Conservation (phyloP, 768 basidiomycete genomes). For the Boletus pseudo-olivaceus region DNA sequence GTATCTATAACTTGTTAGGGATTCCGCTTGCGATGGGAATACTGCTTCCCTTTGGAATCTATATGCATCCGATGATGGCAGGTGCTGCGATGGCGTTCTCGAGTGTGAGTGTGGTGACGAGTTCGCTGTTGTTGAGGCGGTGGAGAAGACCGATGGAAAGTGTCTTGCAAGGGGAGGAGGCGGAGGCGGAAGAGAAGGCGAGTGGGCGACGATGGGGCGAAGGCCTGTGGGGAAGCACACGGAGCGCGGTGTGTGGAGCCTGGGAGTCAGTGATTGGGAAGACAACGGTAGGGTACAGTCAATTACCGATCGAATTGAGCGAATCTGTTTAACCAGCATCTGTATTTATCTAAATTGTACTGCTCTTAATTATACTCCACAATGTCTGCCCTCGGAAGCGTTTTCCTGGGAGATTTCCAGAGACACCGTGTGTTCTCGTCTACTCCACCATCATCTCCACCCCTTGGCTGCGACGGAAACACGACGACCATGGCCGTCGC, state of each 20-base stretch:
- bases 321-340: slow-evolving; percentile 25
- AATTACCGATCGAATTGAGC: slow-evolving; percentile 66
- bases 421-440: slow-evolving; percentile 62
- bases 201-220: slow-evolving; percentile 7
- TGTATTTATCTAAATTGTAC: background rate
- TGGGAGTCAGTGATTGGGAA: slow-evolving; percentile 45
- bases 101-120: slow-evolving; percentile 91
- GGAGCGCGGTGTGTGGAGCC: slow-evolving; percentile 43
- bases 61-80: slow-evolving; percentile 97
- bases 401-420: slow-evolving; percentile 75
- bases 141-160: slow-evolving; percentile 73
- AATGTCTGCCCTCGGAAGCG: slow-evolving; percentile 65
- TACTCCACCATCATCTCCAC: slow-evolving; percentile 47
- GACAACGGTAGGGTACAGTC: slow-evolving; percentile 56
- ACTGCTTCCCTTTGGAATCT: slow-evolving; percentile 86
- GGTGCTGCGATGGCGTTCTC: slow-evolving; percentile 99
- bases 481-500: slow-evolving; percentile 17
- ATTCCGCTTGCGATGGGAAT: slow-evolving; percentile 98
- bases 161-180: slow-evolving; percentile 62
- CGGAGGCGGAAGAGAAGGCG: slow-evolving; percentile 31
- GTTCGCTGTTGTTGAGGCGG: slow-evolving; percentile 80
- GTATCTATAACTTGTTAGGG: slow-evolving; percentile 87
- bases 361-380: background rate
- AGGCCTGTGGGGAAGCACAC: slow-evolving; percentile 36
- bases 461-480: slow-evolving; percentile 9